Conservation (phyloP, 495 filamentous ascomycete genomes). For the Tuber microsphaerosporum region DNA sequence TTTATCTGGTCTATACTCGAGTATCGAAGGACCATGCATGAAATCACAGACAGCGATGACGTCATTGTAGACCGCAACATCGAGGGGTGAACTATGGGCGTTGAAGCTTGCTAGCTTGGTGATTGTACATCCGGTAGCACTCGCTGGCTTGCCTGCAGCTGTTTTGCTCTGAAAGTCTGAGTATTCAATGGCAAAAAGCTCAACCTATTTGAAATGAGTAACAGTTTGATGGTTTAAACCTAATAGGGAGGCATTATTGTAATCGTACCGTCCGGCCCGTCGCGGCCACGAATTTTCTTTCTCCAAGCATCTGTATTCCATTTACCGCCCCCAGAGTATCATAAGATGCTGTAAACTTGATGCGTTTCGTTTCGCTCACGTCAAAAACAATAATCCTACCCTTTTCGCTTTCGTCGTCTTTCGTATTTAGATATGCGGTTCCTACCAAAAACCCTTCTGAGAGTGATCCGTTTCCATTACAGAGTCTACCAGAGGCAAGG, state of each 20-base stretch:
- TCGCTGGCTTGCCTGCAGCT: constrained; percentile 24
- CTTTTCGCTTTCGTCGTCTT: constrained; percentile 46
- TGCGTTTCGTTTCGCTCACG: constrained; percentile 62
- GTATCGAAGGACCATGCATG: constrained; percentile 82
- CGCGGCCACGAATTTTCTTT: constrained; percentile 73
- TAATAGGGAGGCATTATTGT: constrained; percentile 4
- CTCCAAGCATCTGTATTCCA: constrained; percentile 59
- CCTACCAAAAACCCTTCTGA: constrained; percentile 83
- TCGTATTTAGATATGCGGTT: constrained; percentile 65
- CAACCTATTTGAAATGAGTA: constrained; percentile 37
- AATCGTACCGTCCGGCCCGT: constrained; percentile 70
- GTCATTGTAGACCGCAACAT: constrained; percentile 62
- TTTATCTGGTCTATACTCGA: constrained; percentile 50
- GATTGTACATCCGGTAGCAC: constrained; percentile 41
- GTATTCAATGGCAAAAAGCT: constrained; percentile 45
- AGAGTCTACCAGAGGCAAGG: constrained; percentile 70
- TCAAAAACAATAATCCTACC: constrained; percentile 82
- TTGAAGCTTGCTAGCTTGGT: constrained; percentile 65
- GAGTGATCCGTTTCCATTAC: constrained; percentile 53
- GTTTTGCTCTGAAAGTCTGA: constrained; percentile 40
- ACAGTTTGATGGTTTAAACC: background rate
- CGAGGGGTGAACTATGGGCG: constrained; percentile 76
- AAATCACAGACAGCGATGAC: constrained; percentile 81
- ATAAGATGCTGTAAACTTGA: constrained; percentile 60
- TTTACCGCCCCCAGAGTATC: constrained; percentile 69